phyloP scores from a whole-genome alignment of 2,329 filamentous ascomycete genomes.

The Cordyceps cateniannulata region DNA sequence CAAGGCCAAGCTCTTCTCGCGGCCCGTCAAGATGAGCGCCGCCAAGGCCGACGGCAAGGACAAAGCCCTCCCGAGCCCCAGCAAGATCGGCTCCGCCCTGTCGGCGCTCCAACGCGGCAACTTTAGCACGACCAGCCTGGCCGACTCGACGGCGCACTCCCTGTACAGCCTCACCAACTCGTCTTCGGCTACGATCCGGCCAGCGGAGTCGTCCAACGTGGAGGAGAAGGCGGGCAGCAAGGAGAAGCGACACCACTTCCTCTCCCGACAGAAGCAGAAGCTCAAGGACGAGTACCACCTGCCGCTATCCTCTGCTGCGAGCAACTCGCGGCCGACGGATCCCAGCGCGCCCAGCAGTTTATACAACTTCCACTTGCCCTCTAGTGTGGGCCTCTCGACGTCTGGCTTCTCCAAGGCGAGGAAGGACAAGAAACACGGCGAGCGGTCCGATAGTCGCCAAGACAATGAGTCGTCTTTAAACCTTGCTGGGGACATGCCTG shows the following conservation, averaged over 20 bases:
- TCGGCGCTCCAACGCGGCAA: slow-evolving; percentile 60
- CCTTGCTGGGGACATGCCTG: slow-evolving; percentile 43
- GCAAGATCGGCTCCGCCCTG: slow-evolving; percentile 61
- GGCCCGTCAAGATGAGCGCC: slow-evolving; percentile 63
- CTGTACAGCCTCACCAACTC: slow-evolving; percentile 72
- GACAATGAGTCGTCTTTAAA: slow-evolving; percentile 45
- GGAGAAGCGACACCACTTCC: slow-evolving; percentile 72
- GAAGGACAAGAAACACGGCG: slow-evolving; percentile 78
- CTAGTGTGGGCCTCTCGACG: slow-evolving; percentile 60
- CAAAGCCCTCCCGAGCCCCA: slow-evolving; percentile 65
- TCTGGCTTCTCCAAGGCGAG: slow-evolving; percentile 73
- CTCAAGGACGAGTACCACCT: slow-evolving; percentile 68
- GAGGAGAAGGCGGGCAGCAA: slow-evolving; percentile 42
- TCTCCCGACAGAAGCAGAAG: slow-evolving; percentile 75
- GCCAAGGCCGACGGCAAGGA: slow-evolving; percentile 62
- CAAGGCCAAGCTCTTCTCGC: slow-evolving; percentile 76
- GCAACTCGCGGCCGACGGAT: slow-evolving; percentile 70
- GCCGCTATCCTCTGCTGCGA: slow-evolving; percentile 67
- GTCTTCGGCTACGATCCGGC: slow-evolving; percentile 69
- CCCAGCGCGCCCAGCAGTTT: slow-evolving; percentile 68
- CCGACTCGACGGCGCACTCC: slow-evolving; percentile 54
- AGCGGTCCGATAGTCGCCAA: slow-evolving; percentile 47
- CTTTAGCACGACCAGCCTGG: slow-evolving; percentile 65
- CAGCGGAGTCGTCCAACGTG: slow-evolving; percentile 41
- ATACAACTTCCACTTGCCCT: slow-evolving; percentile 71